Percentiles rank a stretch among this genome's conserved stretches.
Conservation (phyloP, 2,329 filamentous ascomycete species). For the Colletotrichum simmondsii region DNA sequence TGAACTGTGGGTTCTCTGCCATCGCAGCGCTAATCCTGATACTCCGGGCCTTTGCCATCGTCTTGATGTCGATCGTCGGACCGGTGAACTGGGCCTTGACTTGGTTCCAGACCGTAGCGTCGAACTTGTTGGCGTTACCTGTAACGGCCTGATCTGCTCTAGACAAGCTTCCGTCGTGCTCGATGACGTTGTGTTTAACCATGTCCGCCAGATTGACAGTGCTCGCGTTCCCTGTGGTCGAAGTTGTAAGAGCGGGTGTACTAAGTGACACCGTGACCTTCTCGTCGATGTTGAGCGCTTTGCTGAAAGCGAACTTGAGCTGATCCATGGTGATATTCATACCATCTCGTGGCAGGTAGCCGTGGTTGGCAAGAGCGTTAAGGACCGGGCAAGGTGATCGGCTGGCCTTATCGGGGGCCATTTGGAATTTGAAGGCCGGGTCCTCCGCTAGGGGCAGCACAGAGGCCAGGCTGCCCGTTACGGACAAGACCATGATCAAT, state of each 20-base stretch:
- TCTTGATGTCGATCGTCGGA: not conserved
- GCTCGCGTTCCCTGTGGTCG: too few species aligned
- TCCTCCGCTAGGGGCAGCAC: too few species aligned
- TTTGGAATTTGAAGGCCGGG: too few species aligned
- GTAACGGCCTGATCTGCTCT: constrained; percentile 37
- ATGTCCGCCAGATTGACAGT: constrained; percentile 15
- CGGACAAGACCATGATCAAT: too few species aligned
- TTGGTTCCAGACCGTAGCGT: not conserved
- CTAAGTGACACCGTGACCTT: not conserved
- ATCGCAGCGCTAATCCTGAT: not conserved
- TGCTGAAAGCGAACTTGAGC: not conserved
- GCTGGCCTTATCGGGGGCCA: not conserved
- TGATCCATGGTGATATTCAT: constrained; percentile 43
- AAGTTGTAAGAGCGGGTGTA: not conserved
- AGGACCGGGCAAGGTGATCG: constrained; percentile 52
- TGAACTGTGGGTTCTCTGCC: too few species aligned
- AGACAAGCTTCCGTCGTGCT: constrained; percentile 44
- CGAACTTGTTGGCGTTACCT: not conserved
- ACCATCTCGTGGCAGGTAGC: constrained; percentile 53
- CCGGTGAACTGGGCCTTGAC: not conserved
- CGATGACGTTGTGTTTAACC: constrained; percentile 38
- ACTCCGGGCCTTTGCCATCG: not conserved
- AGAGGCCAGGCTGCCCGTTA: too few species aligned
- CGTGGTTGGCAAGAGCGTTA: constrained; percentile 56
- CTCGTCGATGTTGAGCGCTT: constrained; percentile 10